Evolutionary conservation across 164 flowering plant species (phyloP).

Genomic region (Liquidambar formosana): DNA sequence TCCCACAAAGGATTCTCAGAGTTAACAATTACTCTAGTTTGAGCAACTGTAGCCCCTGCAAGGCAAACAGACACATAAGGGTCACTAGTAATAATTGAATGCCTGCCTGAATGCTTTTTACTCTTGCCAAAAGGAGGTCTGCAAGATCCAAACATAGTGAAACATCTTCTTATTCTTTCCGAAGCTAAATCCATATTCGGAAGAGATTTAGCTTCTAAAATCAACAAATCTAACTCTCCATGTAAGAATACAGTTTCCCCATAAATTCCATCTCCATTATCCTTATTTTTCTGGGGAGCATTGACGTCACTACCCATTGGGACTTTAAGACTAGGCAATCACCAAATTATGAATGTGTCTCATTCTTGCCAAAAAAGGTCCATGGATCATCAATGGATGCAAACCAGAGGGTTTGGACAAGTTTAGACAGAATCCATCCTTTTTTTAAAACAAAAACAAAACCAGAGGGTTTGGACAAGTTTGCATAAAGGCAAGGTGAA

Average conservation of each 20-base stretch:
- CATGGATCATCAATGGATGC: background rate
- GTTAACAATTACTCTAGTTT: conserved; percentile 61
- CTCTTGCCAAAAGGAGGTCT: conserved; percentile 21
- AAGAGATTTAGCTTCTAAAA: conserved; percentile 61
- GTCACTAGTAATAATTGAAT: conserved; percentile 65
- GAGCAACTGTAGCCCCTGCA: conserved; percentile 74
- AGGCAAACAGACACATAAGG: conserved; percentile 77
- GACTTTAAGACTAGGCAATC: background rate
- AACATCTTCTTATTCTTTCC: conserved; percentile 56
- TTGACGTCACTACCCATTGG: conserved; percentile 22
- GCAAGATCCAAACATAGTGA: conserved; percentile 43
- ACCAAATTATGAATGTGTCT: background rate
- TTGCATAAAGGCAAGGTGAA: too few relatives aligned
- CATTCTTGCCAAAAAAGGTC: background rate
- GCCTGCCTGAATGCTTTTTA: conserved; percentile 18
- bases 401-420: too few relatives aligned
- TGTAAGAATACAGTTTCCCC: conserved; percentile 48
- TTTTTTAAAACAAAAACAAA: too few relatives aligned
- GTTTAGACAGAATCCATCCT: too few relatives aligned
- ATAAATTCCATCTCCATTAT: conserved; percentile 11
- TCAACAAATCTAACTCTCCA: conserved; percentile 63
- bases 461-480: too few relatives aligned
- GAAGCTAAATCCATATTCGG: conserved; percentile 78
- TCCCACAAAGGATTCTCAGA: conserved; percentile 72
- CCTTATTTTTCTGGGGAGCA: conserved; percentile 12